Evolutionary conservation across 352 stramenopile species (phyloP).

Genomic region (Blastocystis sp.): DNA sequence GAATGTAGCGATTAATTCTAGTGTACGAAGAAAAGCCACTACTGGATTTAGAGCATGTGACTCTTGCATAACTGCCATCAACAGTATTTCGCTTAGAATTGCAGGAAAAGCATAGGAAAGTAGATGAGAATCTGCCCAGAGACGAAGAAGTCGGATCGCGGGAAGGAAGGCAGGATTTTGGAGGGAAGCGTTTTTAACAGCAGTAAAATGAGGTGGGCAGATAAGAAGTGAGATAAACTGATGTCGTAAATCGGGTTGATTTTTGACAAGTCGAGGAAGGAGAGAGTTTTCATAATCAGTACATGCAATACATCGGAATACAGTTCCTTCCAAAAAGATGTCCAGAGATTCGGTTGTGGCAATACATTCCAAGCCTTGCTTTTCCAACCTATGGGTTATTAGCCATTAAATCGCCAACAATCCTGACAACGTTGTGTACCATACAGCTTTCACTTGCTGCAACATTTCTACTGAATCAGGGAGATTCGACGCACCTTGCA

Average conservation of each 20-base stretch:
- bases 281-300: not conserved
- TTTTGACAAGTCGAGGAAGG: not conserved
- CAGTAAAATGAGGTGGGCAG: not conserved
- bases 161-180: slow-evolving; percentile 44
- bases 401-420: not conserved
- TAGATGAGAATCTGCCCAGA: not conserved
- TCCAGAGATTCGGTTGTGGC: not conserved
- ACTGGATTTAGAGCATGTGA: not conserved
- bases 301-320: not conserved
- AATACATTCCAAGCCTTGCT: not conserved
- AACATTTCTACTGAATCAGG: not conserved
- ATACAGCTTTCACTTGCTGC: slow-evolving; percentile 21
- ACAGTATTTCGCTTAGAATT: not conserved
- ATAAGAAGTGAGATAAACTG: not conserved
- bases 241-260: not conserved
- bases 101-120: not conserved
- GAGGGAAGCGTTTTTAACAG: not conserved
- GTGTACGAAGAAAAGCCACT: not conserved
- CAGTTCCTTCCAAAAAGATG: not conserved
- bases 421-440: not conserved
- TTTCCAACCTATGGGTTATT: not conserved
- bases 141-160: not conserved
- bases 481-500: not conserved
- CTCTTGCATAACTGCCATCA: not conserved
- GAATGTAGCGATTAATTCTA: not conserved